Base-by-base conservation (phyloP, 257 asterid species). In the Solanum lignicaule region DNA sequence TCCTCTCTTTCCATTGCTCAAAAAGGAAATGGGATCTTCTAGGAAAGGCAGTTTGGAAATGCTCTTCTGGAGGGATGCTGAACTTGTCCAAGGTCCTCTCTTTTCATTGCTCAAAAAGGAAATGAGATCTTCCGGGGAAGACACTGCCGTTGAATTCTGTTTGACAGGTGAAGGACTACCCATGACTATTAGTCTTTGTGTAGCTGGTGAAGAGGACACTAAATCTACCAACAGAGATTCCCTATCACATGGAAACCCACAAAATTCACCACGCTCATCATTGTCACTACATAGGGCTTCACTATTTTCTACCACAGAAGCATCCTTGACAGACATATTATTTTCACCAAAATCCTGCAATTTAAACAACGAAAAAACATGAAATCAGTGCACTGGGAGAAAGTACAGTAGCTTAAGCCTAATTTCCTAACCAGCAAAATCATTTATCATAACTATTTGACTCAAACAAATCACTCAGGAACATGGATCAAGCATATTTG, bases 41-140 rank as follows among this genome's bases (percentile, higher is more conserved):
- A 85, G 92, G 90, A 89, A 88, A 55, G 65, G 65, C n/a, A 95
- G 94, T 89, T 94, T 95, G 69, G 95, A 93, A 91, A 95, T 92
- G 92, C 98, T 95, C 92, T 85, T 95, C 92, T 91, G 98, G 88
- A 95, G 92, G 65, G 98, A 94, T 87, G 94, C 88, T 83, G 91
- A 92, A 38, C 90, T 90, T 68, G 86, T 90, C 84, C 81, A 88
- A 89, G 74, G 89, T 71, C 74, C 89, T 87, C 75, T 87, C 66
- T 85, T 89, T 88, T 87, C 95, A 87, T 86, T 91, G 87, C 85
- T 46, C 65, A 86, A 81, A 86, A 90, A 90, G 85, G 95, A 88
- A 91, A 71, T 91, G 85, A 88, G 88, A 60, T 89, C 89, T 55
- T 90, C 91, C n/a, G 84, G 92, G 90, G 65, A 55, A 87, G 96